A percentile compares a stretch with the other conserved stretches of the same genome.
phyloP scores from a whole-genome alignment of 2,329 filamentous ascomycete species.

The Fusarium pilosicola region DNA sequence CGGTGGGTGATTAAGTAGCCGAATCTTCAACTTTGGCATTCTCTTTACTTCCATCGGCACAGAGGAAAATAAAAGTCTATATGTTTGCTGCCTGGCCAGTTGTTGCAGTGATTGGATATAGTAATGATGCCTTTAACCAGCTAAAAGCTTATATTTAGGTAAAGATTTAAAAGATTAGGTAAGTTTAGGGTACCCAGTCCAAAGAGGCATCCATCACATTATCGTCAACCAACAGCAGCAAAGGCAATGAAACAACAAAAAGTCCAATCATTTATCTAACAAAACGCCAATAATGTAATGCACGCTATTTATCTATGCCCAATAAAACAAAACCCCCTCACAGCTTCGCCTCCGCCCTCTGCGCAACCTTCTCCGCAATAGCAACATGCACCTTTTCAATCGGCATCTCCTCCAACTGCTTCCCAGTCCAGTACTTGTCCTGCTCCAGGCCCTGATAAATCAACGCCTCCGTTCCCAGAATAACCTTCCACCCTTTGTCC shows the following conservation, averaged over 20 bases:
- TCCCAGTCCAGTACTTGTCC: slow-evolving; percentile 72
- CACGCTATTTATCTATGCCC: slow-evolving; percentile 21
- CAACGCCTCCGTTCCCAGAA: slow-evolving; percentile 79
- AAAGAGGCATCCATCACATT: not conserved
- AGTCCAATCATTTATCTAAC: not conserved
- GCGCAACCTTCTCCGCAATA: slow-evolving; percentile 41
- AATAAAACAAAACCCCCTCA: not conserved
- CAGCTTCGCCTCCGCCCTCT: slow-evolving; percentile 38
- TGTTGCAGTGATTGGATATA: too few species aligned
- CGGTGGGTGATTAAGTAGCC: fast-evolving
- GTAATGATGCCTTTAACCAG: too few species aligned
- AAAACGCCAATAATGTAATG: slow-evolving; percentile 18
- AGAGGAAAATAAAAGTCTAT: not conserved
- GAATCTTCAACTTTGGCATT: fast-evolving
- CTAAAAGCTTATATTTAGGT: not conserved
- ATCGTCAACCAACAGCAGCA: not conserved
- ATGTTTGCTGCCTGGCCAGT: fast-evolving
- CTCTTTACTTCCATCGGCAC: too few species aligned
- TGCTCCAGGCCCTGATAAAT: slow-evolving; percentile 83
- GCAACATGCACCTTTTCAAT: slow-evolving; percentile 39
- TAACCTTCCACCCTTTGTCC: slow-evolving; percentile 74
- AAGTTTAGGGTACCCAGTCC: not conserved
- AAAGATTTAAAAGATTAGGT: not conserved
- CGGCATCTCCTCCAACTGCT: slow-evolving; percentile 62
- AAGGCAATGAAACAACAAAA: not conserved